These are phyloP conservation scores for Pseudomonodictys pantanalensis DNA, from an alignment of 495 filamentous ascomycete genomes.

Conservation along the genomic window DNA sequence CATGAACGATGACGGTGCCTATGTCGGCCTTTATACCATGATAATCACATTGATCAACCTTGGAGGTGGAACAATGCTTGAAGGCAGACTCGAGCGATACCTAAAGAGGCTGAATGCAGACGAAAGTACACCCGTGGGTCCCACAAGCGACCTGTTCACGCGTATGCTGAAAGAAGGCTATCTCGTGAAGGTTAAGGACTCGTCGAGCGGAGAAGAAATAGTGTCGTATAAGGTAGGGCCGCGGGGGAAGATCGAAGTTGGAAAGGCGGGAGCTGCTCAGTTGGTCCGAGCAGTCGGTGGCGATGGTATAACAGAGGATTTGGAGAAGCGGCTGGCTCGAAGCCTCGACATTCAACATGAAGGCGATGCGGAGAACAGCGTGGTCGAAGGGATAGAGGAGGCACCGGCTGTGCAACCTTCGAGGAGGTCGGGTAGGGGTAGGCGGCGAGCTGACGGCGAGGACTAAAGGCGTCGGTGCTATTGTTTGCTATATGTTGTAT, in stretches of 20 bases:
- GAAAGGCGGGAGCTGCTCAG: slow-evolving; percentile 64
- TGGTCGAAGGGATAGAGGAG: not conserved
- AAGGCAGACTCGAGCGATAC: slow-evolving; percentile 57
- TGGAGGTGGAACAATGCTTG: slow-evolving; percentile 65
- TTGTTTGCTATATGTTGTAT: too few relatives aligned
- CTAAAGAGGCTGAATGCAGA: slow-evolving; percentile 73
- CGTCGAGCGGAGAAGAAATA: slow-evolving; percentile 53
- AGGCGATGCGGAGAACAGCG: not conserved
- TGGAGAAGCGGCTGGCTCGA: slow-evolving; percentile 40
- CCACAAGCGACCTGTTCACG: slow-evolving; percentile 71
- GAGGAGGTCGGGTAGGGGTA: too few relatives aligned
- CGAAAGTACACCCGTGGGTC: slow-evolving; percentile 68
- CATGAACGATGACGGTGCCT: slow-evolving; percentile 64
- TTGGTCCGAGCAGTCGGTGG: slow-evolving; percentile 64
- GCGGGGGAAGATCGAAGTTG: slow-evolving; percentile 83
- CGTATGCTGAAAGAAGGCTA: slow-evolving; percentile 81
- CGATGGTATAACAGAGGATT: slow-evolving; percentile 28
- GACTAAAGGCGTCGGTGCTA: too few relatives aligned
- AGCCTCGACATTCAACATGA: slow-evolving; percentile 36
- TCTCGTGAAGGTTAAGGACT: slow-evolving; percentile 62
- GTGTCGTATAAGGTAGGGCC: slow-evolving; percentile 78
- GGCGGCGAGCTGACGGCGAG: too few relatives aligned
- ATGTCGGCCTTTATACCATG: slow-evolving; percentile 75
- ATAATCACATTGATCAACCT: slow-evolving; percentile 74
- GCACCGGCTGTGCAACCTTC: not conserved